A percentile compares a stretch with the other conserved stretches of the same genome.
Evolutionary conservation across 495 filamentous ascomycete genomes (phyloP).

Genomic region (Daldinia grandis): DNA sequence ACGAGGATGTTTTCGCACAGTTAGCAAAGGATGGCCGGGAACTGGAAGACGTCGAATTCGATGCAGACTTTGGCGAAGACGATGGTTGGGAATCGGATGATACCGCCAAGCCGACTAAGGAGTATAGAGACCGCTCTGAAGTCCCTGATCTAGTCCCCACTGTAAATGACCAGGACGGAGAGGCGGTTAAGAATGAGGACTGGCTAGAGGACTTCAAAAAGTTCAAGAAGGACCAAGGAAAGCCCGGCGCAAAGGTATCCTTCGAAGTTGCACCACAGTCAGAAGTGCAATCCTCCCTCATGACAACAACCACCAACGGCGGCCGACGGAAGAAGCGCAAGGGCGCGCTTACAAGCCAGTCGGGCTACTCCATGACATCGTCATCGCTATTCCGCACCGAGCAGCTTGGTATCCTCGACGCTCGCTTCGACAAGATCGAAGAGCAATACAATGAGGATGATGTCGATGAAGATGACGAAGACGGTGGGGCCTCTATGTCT

Average conservation of each 20-base stretch:
- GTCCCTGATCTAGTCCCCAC: conserved; percentile 59
- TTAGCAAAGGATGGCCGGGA: conserved; percentile 79
- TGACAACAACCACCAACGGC: conserved; percentile 79
- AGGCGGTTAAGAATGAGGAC: conserved; percentile 60
- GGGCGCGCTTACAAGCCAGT: conserved; percentile 87
- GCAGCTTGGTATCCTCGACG: conserved; percentile 84
- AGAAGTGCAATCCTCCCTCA: conserved; percentile 74
- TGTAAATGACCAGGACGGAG: conserved; percentile 55
- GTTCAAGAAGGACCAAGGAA: conserved; percentile 80
- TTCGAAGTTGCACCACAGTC: conserved; percentile 59
- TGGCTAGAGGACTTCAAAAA: conserved; percentile 92
- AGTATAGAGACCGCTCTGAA: conserved; percentile 56
- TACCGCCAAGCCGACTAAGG: conserved; percentile 75
- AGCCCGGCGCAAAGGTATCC: conserved; percentile 49
- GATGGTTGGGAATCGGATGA: conserved; percentile 95
- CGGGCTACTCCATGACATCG: conserved; percentile 95
- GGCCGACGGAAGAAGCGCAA: conserved; percentile 87
- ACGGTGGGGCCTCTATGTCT: conserved; percentile 53
- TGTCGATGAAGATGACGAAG: conserved; percentile 58
- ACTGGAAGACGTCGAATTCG: conserved; percentile 58
- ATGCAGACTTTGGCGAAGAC: conserved; percentile 68
- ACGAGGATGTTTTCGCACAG: conserved; percentile 80
- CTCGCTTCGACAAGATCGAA: conserved; percentile 90
- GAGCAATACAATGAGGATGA: conserved; percentile 69
- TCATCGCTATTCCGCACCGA: conserved; percentile 89